A percentile compares a stretch with the other conserved stretches of the same genome.
phyloP scores from a whole-genome alignment of 192 early-diverging fungal species.

The Umbelopsis ramanniana region DNA sequence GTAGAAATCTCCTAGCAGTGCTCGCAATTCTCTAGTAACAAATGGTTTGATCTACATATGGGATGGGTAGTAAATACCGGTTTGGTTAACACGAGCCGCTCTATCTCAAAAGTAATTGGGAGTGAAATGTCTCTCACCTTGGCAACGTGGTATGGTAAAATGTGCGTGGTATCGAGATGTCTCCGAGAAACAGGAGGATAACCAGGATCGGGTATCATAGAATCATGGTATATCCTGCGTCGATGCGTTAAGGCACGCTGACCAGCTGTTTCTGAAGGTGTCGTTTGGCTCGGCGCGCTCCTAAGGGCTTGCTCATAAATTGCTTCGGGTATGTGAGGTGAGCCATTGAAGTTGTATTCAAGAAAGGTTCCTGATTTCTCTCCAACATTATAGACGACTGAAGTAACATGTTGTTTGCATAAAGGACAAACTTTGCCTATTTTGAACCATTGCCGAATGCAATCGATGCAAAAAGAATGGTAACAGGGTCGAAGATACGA shows the following conservation, averaged over 20 bases:
- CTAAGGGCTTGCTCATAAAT: slow-evolving; percentile 20
- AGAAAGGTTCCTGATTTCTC: slow-evolving; percentile 28
- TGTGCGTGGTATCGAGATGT: background rate
- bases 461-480: slow-evolving; percentile 36
- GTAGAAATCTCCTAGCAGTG: slow-evolving; percentile 13
- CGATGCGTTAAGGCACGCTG: slow-evolving; percentile 18
- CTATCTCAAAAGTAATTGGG: too few species aligned
- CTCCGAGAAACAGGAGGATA: slow-evolving; percentile 20
- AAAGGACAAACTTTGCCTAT: slow-evolving; percentile 31
- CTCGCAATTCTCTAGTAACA: slow-evolving; percentile 18
- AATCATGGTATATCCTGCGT: slow-evolving; percentile 15
- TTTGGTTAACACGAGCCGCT: background rate
- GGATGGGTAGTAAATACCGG: background rate
- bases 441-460: slow-evolving; percentile 36
- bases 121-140: background rate
- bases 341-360: slow-evolving; percentile 25
- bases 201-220: background rate
- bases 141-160: slow-evolving; percentile 29
- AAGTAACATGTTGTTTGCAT: slow-evolving; percentile 25
- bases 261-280: background rate
- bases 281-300: background rate
- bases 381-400: slow-evolving; percentile 29
- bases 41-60: slow-evolving; percentile 13
- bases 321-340: background rate
- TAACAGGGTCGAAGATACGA: slow-evolving; percentile 33